Percentiles rank a stretch among this genome's conserved stretches.
Evolutionary conservation across 305 asterid species (phyloP).

Genomic region (Ilex paraguariensis): DNA sequence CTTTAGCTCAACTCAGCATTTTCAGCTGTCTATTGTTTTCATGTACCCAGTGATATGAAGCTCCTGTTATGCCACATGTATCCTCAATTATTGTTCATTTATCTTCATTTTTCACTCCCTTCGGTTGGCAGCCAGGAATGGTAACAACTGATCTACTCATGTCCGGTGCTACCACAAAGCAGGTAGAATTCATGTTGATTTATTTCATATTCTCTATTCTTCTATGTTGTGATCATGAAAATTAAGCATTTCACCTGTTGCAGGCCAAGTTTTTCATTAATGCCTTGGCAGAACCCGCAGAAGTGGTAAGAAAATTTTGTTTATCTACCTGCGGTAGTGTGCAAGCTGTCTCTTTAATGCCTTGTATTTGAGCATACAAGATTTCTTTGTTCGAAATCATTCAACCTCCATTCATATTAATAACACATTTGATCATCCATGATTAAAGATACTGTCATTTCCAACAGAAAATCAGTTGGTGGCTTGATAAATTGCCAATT

Average conservation of each 20-base stretch:
- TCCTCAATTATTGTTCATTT: too few relatives aligned
- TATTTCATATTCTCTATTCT: not conserved
- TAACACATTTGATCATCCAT: too few relatives aligned
- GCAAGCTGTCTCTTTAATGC: too few relatives aligned
- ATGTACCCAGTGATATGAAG: not conserved
- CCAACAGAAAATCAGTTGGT: too few relatives aligned
- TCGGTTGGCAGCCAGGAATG: constrained; percentile 86
- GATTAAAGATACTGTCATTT: too few relatives aligned
- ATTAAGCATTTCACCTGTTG: constrained; percentile 12
- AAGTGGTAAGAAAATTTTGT: constrained; percentile 46
- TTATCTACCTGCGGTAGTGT: too few relatives aligned
- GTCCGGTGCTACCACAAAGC: constrained; percentile 95
- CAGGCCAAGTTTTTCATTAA: constrained; percentile 98
- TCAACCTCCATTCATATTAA: too few relatives aligned
- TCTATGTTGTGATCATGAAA: constrained; percentile 2
- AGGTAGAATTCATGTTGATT: constrained; percentile 33
- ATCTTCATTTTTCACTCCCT: not conserved
- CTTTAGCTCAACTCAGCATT: too few relatives aligned
- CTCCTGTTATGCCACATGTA: too few relatives aligned
- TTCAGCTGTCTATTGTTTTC: constrained; percentile 6
- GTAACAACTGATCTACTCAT: constrained; percentile 97
- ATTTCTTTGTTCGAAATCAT: too few relatives aligned
- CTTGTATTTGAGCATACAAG: too few relatives aligned
- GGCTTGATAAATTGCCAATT: too few relatives aligned
- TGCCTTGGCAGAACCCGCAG: constrained; percentile 95